phyloP scores from a whole-genome alignment of 371 early-diverging fungal genomes.

The Apophysomyces ossiformis region DNA sequence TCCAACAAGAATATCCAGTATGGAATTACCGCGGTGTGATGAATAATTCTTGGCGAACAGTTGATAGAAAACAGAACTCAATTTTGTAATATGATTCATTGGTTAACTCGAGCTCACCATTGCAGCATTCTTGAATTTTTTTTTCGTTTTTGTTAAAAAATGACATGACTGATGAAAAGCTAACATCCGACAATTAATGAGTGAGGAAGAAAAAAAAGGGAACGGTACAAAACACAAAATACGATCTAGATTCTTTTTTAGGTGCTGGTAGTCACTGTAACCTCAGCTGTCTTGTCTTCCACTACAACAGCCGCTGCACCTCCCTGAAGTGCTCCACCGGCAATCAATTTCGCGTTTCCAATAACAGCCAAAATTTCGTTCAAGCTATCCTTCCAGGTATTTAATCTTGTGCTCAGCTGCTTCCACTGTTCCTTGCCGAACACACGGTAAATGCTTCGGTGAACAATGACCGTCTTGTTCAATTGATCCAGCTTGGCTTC shows the following conservation, averaged over 20 bases:
- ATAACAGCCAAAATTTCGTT: slow-evolving; percentile 81
- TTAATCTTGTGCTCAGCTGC: slow-evolving; percentile 68
- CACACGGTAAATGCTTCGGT: slow-evolving; percentile 85
- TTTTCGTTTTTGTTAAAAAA: slow-evolving; percentile 1
- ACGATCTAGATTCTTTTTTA: neutral
- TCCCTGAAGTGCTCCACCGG: slow-evolving; percentile 51
- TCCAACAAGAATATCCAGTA: slow-evolving; percentile 76
- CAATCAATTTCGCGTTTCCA: slow-evolving; percentile 80
- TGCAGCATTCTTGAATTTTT: slow-evolving; percentile 5
- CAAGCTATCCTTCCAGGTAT: slow-evolving; percentile 82
- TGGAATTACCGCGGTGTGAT: slow-evolving; percentile 90
- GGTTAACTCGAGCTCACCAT: slow-evolving; percentile 3
- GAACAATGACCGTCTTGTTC: slow-evolving; percentile 71
- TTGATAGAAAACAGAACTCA: slow-evolving; percentile 19
- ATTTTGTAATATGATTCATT: neutral
- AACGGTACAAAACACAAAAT: slow-evolving; percentile 9
- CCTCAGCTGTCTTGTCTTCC: slow-evolving; percentile 38
- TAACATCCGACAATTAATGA: slow-evolving; percentile 7
- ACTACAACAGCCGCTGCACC: slow-evolving; percentile 45
- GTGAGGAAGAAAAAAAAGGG: slow-evolving; percentile 8
- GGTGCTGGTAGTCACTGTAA: slow-evolving; percentile 16
- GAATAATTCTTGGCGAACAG: slow-evolving; percentile 74
- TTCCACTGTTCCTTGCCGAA: slow-evolving; percentile 87
- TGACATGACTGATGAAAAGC: slow-evolving; percentile 9
- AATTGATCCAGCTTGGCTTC: slow-evolving; percentile 95